Percentiles rank a stretch among this genome's conserved stretches.
These are phyloP conservation scores for Botrytis cinerea DNA, from an alignment of 2,329 filamentous ascomycete species.

Conservation along the genomic window DNA sequence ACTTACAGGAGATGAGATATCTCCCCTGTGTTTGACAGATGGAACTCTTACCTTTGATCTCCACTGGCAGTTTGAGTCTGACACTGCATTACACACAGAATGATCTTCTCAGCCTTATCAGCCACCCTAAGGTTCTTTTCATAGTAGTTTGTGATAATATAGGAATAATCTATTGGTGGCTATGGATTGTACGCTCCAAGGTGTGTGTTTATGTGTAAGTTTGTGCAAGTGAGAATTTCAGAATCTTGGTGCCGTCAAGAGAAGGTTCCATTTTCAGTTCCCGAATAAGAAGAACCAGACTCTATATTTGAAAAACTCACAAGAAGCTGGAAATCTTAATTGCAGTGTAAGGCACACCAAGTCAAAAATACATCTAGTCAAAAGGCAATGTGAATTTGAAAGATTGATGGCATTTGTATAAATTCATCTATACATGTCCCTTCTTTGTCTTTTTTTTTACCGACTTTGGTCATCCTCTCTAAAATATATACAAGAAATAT, in stretches of 20 bases:
- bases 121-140: neutral
- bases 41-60: neutral
- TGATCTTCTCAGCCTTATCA: conserved; percentile 3
- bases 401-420: neutral
- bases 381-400: neutral
- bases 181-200: neutral
- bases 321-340: neutral
- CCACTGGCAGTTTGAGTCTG: neutral
- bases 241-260: neutral
- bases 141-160: neutral
- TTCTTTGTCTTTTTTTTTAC: neutral
- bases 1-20: conserved; percentile 15
- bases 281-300: neutral
- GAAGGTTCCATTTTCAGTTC: neutral
- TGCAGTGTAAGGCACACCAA: neutral
- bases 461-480: neutral
- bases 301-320: neutral
- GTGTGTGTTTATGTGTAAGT: neutral
- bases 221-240: neutral
- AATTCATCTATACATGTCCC: neutral
- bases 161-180: neutral
- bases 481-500: conserved; percentile 15
- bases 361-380: neutral
- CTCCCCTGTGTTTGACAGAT: conserved; percentile 1
- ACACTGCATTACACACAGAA: neutral